phyloP scores from a whole-genome alignment of 2,329 filamentous ascomycete species.

The Nemania abortiva region DNA sequence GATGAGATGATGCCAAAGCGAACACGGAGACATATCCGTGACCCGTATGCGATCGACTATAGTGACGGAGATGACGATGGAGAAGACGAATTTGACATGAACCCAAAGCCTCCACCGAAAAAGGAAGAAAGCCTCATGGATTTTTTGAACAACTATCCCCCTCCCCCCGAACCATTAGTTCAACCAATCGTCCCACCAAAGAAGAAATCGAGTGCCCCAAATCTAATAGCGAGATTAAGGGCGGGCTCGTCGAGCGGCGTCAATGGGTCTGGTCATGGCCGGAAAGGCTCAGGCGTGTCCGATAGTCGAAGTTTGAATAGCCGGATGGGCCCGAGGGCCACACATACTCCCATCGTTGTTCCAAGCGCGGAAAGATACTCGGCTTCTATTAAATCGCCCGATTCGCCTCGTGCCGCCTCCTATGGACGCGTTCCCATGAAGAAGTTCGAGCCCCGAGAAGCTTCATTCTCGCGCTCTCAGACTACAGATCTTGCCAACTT shows the following conservation, averaged over 20 bases:
- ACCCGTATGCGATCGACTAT: slow-evolving; percentile 93
- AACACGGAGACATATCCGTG: slow-evolving; percentile 81
- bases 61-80: slow-evolving; percentile 76
- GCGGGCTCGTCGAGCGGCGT: slow-evolving; percentile 50
- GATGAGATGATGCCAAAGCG: slow-evolving; percentile 73
- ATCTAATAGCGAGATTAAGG: slow-evolving; percentile 70
- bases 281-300: slow-evolving; percentile 47
- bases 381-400: slow-evolving; percentile 41
- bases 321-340: slow-evolving; percentile 54
- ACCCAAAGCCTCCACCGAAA: slow-evolving; percentile 57
- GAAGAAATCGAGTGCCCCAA: slow-evolving; percentile 74
- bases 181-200: slow-evolving; percentile 60
- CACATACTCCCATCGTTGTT: slow-evolving; percentile 67
- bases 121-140: slow-evolving; percentile 78
- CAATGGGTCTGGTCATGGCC: slow-evolving; percentile 34
- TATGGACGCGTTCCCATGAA: slow-evolving; percentile 65
- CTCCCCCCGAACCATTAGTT: slow-evolving; percentile 65
- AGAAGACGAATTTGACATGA: slow-evolving; percentile 62
- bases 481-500: slow-evolving; percentile 81
- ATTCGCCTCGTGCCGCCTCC: slow-evolving; percentile 42
- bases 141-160: slow-evolving; percentile 77
- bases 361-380: slow-evolving; percentile 60
- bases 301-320: slow-evolving; percentile 56
- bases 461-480: slow-evolving; percentile 56
- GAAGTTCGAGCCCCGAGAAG: slow-evolving; percentile 69